Conservation (phyloP, 2,329 filamentous ascomycete genomes). For the Botrytis squamosa region DNA sequence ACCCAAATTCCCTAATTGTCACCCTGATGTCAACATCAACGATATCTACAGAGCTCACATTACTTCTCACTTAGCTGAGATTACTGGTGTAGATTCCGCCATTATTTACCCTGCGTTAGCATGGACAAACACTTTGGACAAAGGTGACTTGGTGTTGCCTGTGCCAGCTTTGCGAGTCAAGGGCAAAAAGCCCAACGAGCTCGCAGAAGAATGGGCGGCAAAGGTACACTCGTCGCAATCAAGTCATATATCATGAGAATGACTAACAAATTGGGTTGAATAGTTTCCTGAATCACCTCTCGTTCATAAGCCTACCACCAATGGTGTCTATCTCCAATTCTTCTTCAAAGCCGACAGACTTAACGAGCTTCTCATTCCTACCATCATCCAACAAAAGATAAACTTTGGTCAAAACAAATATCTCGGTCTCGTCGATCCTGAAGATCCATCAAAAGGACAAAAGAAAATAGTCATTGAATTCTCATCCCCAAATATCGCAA, state of each 20-base stretch:
- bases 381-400: conserved; percentile 60
- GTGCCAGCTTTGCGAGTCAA: conserved; percentile 78
- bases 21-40: conserved; percentile 70
- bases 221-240: conserved; percentile 47
- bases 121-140: conserved; percentile 77
- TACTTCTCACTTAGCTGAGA: conserved; percentile 62
- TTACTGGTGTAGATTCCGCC: conserved; percentile 67
- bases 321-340: conserved; percentile 72
- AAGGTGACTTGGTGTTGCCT: conserved; percentile 77
- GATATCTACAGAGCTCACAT: conserved; percentile 80
- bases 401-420: conserved; percentile 64
- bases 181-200: conserved; percentile 62
- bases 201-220: conserved; percentile 60
- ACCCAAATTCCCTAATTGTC: conserved; percentile 52
- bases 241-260: background rate
- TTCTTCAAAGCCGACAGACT: conserved; percentile 73
- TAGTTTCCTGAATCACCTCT: conserved; percentile 72
- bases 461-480: conserved; percentile 71
- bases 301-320: conserved; percentile 66
- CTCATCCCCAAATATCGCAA: conserved; percentile 82
- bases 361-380: conserved; percentile 63
- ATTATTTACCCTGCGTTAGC: conserved; percentile 74
- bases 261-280: conserved; percentile 21
- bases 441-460: conserved; percentile 51
- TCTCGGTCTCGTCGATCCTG: conserved; percentile 60